A percentile compares a stretch with the other conserved stretches of the same genome.
phyloP scores from a whole-genome alignment of 257 asterid genomes.

The Anisodus acutangulus region DNA sequence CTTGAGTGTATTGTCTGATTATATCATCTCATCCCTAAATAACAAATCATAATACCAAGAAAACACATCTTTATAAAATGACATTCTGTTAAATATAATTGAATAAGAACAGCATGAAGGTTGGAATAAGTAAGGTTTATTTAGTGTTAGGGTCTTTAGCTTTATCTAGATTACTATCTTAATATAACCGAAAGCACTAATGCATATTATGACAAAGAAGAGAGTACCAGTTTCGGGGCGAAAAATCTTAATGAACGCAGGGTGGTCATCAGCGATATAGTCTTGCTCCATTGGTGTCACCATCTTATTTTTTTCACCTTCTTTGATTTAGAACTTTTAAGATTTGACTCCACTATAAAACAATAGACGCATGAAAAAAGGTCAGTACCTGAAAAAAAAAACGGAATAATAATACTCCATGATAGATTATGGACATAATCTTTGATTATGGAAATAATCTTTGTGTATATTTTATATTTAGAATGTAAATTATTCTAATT shows the following conservation, averaged over 20 bases:
- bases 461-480: no score
- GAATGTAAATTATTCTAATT: no score
- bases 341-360: neutral
- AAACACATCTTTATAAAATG: neutral
- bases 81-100: neutral
- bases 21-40: neutral
- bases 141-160: neutral
- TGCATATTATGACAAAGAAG: neutral
- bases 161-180: no score
- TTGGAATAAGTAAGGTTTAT: neutral
- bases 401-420: no score
- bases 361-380: neutral
- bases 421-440: no score
- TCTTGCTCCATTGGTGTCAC: neutral
- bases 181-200: neutral
- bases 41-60: neutral
- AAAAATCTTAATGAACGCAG: neutral
- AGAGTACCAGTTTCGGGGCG: neutral
- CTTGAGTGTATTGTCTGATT: neutral
- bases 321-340: no score
- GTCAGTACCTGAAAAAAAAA: neutral
- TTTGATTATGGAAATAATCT: no score
- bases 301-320: no score
- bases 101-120: neutral
- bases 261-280: neutral